Evolutionary conservation across 768 basidiomycete genomes (phyloP).

Genomic region (Russula vinacea): DNA sequence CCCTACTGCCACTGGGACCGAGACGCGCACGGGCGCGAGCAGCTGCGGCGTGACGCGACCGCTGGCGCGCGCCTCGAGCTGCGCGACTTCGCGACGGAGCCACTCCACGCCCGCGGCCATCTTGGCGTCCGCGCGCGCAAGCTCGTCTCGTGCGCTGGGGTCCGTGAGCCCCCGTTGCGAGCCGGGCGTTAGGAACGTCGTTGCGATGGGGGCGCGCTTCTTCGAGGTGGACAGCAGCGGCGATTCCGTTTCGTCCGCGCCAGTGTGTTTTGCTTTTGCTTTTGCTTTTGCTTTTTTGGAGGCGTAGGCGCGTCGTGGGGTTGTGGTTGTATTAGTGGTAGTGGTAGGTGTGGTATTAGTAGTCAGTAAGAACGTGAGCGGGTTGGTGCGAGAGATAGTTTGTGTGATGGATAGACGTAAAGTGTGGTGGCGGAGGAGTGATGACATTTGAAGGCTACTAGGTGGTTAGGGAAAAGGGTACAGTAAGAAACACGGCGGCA

Average conservation of each 20-base stretch:
- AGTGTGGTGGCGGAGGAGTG: slow-evolving; percentile 7
- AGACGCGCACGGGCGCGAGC: slow-evolving; percentile 65
- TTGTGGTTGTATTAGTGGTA: too few relatives aligned
- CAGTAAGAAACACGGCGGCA: too few relatives aligned
- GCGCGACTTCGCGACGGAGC: slow-evolving; percentile 75
- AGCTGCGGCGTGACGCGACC: slow-evolving; percentile 75
- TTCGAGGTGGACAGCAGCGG: neutral
- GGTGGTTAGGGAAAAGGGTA: too few relatives aligned
- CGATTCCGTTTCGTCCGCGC: neutral
- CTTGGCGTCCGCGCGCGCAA: slow-evolving; percentile 56
- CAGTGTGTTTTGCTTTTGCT: slow-evolving; percentile 2
- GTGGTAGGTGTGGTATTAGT: too few relatives aligned
- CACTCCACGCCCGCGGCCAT: slow-evolving; percentile 68
- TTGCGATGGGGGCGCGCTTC: slow-evolving; percentile 38
- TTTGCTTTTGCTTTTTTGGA: slow-evolving; percentile 27
- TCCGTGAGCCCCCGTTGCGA: slow-evolving; percentile 61
- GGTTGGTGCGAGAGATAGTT: neutral
- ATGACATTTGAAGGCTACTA: slow-evolving; percentile 17
- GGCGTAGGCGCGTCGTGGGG: slow-evolving; percentile 21
- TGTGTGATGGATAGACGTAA: neutral
- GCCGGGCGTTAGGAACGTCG: slow-evolving; percentile 60
- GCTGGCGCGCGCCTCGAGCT: slow-evolving; percentile 63
- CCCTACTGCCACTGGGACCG: slow-evolving; percentile 34
- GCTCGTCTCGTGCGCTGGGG: slow-evolving; percentile 52
- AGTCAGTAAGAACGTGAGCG: neutral